Base-by-base conservation (phyloP, 805 yeast species). In the Candida dajiaensis region DNA sequence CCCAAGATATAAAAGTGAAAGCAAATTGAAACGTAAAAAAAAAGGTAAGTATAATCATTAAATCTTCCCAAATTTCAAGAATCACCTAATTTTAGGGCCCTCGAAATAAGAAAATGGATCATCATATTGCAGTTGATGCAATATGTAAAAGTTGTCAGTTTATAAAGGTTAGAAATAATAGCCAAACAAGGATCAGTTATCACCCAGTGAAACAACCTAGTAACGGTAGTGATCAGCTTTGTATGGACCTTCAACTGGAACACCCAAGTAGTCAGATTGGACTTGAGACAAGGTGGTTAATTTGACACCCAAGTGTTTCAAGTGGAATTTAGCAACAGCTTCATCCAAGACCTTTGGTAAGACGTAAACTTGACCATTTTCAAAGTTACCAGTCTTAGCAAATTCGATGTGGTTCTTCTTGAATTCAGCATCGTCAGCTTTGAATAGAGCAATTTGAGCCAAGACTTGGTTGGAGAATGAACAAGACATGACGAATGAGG, bases 401-500 rank as follows among this genome's bases (percentile, higher is more conserved):
- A 94, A 92, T 80, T 92, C 98, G 55, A 88, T 84, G 74, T 72
- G 84, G 70, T 83, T 71, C 55, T 77, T 62, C 74, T 86, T 85
- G 88, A 94, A 92, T 54, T 67, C 81, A 51, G 69, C 74, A 76
- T 92, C 89, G 55, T 83, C 66, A 64, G 95, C 82, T 73, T 89
- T 92, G 95, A 78, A 92, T 69, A 90, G 77, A 64, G 97, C 98
- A 66, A 90, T 92, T 79, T 92, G 99, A 63, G 99, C 99, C 69
- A 92, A 80, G 56, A 92, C 98, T 80, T 92, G 99, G 87, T 92
- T 92, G 64, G 97, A 88, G 95, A 92, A 92, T 47, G 98, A 94
- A 78, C 98, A 94, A 54, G 97, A 89, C 99, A 92, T 92, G 67
- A 92, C 99, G 69, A 92, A 92, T 38, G 97, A 89, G 44, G 98